Evolutionary conservation across 2,329 filamentous ascomycete genomes (phyloP).

Genomic region (Nemania bipapillata): DNA sequence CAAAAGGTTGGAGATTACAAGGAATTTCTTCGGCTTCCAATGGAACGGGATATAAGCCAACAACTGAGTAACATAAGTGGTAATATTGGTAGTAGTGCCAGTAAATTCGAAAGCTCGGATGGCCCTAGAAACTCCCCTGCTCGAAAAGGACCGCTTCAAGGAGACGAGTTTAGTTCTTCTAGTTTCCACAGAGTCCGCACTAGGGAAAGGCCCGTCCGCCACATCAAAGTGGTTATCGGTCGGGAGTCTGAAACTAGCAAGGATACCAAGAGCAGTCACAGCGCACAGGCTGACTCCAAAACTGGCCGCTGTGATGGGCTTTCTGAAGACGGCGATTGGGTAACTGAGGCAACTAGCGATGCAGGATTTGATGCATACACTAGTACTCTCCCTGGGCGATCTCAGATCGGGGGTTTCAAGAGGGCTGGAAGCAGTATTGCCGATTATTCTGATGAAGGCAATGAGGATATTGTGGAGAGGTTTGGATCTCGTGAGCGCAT

Average conservation of each 20-base stretch:
- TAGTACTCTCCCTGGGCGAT: background rate
- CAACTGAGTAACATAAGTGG: conserved; percentile 52
- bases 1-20: conserved; percentile 25
- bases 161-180: conserved; percentile 25
- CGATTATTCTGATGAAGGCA: conserved; percentile 55
- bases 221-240: conserved; percentile 43
- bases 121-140: background rate
- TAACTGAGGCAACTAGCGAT: conserved; percentile 53
- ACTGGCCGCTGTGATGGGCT: background rate
- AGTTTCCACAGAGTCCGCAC: conserved; percentile 10
- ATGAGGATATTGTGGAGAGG: conserved; percentile 15
- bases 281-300: background rate
- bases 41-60: conserved; percentile 58
- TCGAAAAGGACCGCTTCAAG: conserved; percentile 12
- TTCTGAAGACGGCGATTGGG: conserved; percentile 54
- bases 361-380: conserved; percentile 38
- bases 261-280: background rate
- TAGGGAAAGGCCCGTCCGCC: conserved; percentile 14
- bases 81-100: conserved; percentile 43
- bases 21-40: conserved; percentile 29
- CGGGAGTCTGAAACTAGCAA: conserved; percentile 11
- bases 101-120: conserved; percentile 41
- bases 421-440: conserved; percentile 58
- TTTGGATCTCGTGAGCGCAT: conserved; percentile 41
- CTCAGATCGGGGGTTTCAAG: conserved; percentile 35